Base-by-base conservation (phyloP, 2,329 filamentous ascomycete species). In the Coniochaeta sp. region DNA sequence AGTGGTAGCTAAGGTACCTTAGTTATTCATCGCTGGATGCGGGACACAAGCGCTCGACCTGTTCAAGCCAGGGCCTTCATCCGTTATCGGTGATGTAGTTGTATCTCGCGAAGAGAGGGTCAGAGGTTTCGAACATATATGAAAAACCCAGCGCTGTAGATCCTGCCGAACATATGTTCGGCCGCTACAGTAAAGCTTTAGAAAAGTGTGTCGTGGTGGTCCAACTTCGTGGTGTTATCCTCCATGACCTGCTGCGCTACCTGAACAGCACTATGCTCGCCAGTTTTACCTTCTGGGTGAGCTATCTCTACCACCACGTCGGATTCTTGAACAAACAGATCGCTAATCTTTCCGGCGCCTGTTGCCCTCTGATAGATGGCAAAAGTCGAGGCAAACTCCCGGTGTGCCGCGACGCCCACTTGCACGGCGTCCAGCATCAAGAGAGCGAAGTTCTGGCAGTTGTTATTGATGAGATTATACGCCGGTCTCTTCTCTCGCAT, bases 381-480 rank as follows among this genome's bases (percentile, higher is more conserved):
- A 40, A 81, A 75, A 0, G 75, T 82, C 3, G 81, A 83, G 40
- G 76, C 81, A 47, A 85, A 84, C 55, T 84, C 74, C 50, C 74
- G 77, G 60, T 77, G 76, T 14, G 74, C 71, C 26, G 10, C 16
- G 12, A n/a, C 54, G 7, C 79, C 78, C 14, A 80, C 73, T 61
- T 83, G 79, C 60, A 85, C 81, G 32, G 79, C 78, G 60, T 84
- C 80, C 8, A 85, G 76, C 16, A 84, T 70, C 52, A 76, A 71
- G 16, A 83, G 66, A 0, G 80, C 82, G 61, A 81, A 85, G 19
- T 80, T 84, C 64, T 85, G 82, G 67, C 82, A 85, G 69, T 85
- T 85, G 68, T 85, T 85, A 63, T 74, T 80, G 67, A 85, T 84
- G 59, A 85, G 74, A 59, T 84, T 84, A 69, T 85, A 85, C 0